Percentiles rank a stretch among this genome's conserved stretches.
These are phyloP conservation scores for Parastagonospora nodorum DNA, from an alignment of 2,329 filamentous ascomycete genomes.

Conservation along the genomic window DNA sequence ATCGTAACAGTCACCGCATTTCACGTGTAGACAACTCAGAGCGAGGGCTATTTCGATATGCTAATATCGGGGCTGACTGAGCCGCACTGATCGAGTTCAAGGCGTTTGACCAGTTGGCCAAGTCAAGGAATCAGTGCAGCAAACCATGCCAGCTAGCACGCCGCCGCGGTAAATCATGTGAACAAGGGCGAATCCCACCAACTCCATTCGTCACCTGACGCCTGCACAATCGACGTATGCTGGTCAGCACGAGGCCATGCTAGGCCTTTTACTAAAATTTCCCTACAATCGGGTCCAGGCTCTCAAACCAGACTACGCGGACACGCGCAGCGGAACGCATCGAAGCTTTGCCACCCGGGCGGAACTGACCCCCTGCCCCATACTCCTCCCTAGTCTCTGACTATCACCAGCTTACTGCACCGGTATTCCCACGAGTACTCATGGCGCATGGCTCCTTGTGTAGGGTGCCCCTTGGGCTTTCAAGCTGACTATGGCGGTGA, in stretches of 20 bases:
- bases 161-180: slow-evolving; percentile 24
- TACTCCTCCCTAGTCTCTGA: background rate
- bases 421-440: background rate
- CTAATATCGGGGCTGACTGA: slow-evolving; percentile 37
- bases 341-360: slow-evolving; percentile 34
- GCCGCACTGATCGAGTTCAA: slow-evolving; percentile 32
- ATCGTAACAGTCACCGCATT: background rate
- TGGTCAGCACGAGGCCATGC: slow-evolving; percentile 29
- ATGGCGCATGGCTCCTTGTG: slow-evolving; percentile 2
- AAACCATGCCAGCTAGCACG: slow-evolving; percentile 17
- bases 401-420: background rate
- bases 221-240: slow-evolving; percentile 21
- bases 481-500: too few species aligned
- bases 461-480: background rate
- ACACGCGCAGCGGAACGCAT: slow-evolving; percentile 24
- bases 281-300: slow-evolving; percentile 25
- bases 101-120: slow-evolving; percentile 17
- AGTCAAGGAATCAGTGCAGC: slow-evolving; percentile 9
- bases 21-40: background rate
- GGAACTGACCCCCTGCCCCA: slow-evolving; percentile 13
- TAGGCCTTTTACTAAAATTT: slow-evolving; percentile 17
- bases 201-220: slow-evolving; percentile 31
- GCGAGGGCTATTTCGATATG: slow-evolving; percentile 5
- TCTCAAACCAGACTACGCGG: slow-evolving; percentile 10
- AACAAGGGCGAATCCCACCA: slow-evolving; percentile 18